Conservation (phyloP, 2,329 filamentous ascomycete genomes). For the Colletotrichum simmondsii region DNA sequence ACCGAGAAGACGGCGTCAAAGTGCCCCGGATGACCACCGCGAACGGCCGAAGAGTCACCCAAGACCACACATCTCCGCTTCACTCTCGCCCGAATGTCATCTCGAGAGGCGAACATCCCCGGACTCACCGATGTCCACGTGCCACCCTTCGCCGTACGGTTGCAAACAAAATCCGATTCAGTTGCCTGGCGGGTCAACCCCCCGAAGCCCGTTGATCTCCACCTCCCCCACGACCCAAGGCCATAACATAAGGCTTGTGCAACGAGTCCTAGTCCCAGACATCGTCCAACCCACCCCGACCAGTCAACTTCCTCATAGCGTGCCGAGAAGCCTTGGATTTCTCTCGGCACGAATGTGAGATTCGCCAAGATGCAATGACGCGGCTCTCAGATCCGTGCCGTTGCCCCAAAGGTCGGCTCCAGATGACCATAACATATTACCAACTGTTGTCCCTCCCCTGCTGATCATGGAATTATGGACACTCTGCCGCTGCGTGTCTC, state of each 20-base stretch:
- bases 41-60: background rate
- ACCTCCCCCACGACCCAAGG: background rate
- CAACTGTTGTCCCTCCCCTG: background rate
- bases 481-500: background rate
- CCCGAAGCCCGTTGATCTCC: background rate
- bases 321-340: slow-evolving; percentile 24
- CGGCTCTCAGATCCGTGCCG: slow-evolving; percentile 13
- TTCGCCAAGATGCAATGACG: slow-evolving; percentile 32
- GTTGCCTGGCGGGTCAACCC: background rate
- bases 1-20: slow-evolving; percentile 22
- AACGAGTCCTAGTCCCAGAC: slow-evolving; percentile 8
- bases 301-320: slow-evolving; percentile 13
- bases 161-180: background rate
- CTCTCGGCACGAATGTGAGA: slow-evolving; percentile 25
- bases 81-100: background rate
- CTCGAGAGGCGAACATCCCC: background rate
- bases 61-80: background rate
- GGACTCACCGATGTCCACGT: slow-evolving; percentile 24
- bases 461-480: background rate
- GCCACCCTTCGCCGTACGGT: background rate
- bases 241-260: slow-evolving; percentile 23
- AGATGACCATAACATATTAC: background rate
- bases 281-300: background rate
- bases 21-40: background rate
- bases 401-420: background rate